phyloP scores from a whole-genome alignment of 2,329 filamentous ascomycete genomes.

The Beauveria brongniartii region DNA sequence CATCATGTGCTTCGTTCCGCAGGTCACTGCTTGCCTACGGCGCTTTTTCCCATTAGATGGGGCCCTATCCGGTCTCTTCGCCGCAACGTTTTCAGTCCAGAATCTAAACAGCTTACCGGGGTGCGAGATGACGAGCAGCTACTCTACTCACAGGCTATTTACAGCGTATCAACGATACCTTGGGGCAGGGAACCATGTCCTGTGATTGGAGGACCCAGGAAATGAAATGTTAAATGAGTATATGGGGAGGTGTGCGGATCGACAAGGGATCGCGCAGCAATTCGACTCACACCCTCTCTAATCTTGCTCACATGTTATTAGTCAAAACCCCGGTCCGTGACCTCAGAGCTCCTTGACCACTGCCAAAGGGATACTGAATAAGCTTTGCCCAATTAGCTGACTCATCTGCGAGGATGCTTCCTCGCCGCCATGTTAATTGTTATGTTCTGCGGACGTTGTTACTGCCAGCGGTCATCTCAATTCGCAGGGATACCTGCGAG shows the following conservation, averaged over 20 bases:
- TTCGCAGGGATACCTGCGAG: background rate
- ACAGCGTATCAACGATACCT: background rate
- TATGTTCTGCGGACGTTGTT: background rate
- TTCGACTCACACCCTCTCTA: background rate
- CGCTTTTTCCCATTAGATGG: background rate
- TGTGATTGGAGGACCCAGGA: constrained; percentile 4
- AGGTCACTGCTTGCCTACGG: background rate
- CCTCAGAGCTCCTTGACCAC: no score
- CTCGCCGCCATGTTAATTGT: background rate
- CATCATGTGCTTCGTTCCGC: background rate
- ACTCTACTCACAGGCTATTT: background rate
- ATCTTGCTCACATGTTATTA: background rate
- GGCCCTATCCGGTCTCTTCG: background rate
- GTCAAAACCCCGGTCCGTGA: no score
- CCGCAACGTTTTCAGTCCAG: background rate
- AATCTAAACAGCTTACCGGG: background rate
- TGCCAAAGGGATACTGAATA: background rate
- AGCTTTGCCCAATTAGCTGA: background rate
- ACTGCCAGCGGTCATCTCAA: background rate
- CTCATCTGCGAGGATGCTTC: background rate
- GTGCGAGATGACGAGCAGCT: constrained; percentile 9
- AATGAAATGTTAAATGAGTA: constrained; percentile 8
- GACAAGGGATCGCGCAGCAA: background rate
- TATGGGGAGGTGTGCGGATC: background rate
- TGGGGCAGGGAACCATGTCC: background rate